phyloP scores from a whole-genome alignment of 257 asterid genomes.

The Solanum okadae region DNA sequence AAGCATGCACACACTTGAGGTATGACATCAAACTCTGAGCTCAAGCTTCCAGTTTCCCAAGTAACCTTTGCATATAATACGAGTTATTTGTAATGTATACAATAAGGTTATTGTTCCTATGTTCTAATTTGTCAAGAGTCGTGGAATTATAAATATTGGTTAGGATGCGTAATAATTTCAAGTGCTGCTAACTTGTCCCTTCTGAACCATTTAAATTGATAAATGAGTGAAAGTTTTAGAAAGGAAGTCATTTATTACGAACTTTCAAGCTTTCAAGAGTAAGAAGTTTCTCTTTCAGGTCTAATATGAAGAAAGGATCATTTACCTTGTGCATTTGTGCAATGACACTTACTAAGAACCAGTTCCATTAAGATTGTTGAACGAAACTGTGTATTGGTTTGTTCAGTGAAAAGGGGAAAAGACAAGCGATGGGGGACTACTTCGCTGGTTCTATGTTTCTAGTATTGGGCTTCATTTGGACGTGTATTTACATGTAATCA shows the following conservation, averaged over 20 bases:
- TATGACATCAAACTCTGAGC: slow-evolving; percentile 5
- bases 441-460: neutral
- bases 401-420: neutral
- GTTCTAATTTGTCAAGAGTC: neutral
- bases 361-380: neutral
- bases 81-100: neutral
- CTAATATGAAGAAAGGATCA: neutral
- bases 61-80: neutral
- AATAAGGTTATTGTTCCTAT: neutral
- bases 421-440: neutral
- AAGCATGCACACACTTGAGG: slow-evolving; percentile 39
- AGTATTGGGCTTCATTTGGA: neutral
- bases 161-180: neutral
- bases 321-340: neutral
- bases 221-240: neutral
- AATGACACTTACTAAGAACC: neutral
- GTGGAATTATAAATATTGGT: neutral
- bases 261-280: neutral
- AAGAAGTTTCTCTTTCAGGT: neutral
- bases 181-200: neutral
- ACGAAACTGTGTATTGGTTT: neutral
- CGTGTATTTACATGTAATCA: neutral
- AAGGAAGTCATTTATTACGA: neutral
- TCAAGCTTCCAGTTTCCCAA: neutral
- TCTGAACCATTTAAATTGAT: neutral